These are phyloP conservation scores for Hemerocallis citrina DNA, from an alignment of 106 monocot species.

Conservation along the genomic window DNA sequence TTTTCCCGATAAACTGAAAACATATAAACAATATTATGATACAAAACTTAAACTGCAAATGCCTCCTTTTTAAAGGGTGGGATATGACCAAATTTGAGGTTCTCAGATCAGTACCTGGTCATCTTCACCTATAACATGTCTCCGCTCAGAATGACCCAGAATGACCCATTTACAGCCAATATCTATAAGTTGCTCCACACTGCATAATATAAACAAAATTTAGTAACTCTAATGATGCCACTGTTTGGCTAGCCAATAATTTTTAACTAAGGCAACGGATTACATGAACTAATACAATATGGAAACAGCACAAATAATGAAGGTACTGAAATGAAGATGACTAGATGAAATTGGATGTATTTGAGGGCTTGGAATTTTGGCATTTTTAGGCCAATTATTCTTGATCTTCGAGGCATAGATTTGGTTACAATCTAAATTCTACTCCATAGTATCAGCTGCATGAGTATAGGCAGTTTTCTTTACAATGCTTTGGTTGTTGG, in stretches of 20 bases:
- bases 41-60: neutral
- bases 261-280: neutral
- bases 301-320: neutral
- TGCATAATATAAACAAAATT: slow-evolving; percentile 18
- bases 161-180: slow-evolving; percentile 97
- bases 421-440: no score
- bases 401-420: no score
- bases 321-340: neutral
- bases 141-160: slow-evolving; percentile 93
- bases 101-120: slow-evolving; percentile 41
- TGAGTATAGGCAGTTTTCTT: no score
- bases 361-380: no score
- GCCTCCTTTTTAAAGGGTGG: neutral
- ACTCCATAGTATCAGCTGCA: no score
- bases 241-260: no score
- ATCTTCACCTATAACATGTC: slow-evolving; percentile 91
- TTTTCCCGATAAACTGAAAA: slow-evolving; percentile 94
- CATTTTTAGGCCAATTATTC: no score
- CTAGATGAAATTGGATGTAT: no score
- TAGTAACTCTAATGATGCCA: neutral
- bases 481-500: no score
- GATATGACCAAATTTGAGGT: neutral
- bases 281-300: neutral
- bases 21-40: neutral
- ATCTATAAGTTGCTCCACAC: slow-evolving; percentile 90